phyloP scores from a whole-genome alignment of 768 basidiomycete genomes.

The Russula virescens region DNA sequence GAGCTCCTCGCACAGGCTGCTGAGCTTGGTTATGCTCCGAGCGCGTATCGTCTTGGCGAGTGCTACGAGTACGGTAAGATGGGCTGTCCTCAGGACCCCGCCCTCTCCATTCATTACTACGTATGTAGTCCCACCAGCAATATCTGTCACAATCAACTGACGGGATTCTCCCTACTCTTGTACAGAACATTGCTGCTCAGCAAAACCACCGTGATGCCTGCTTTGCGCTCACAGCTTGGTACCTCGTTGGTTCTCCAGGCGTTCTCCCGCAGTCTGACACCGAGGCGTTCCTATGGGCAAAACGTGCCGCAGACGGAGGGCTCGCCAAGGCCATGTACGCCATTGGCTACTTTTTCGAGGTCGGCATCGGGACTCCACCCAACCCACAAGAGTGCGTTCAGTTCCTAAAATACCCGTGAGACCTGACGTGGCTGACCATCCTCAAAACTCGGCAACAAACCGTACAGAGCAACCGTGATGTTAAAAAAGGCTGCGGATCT shows the following conservation, averaged over 20 bases:
- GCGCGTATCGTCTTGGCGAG: slow-evolving; percentile 92
- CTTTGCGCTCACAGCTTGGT: slow-evolving; percentile 98
- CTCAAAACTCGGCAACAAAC: not conserved
- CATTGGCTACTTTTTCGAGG: slow-evolving; percentile 95
- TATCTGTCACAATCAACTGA: not conserved
- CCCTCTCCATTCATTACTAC: slow-evolving; percentile 97
- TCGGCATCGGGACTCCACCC: slow-evolving; percentile 77
- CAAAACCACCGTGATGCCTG: slow-evolving; percentile 96
- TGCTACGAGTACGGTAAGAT: slow-evolving; percentile 99
- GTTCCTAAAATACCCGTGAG: not conserved
- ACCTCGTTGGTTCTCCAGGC: slow-evolving; percentile 95
- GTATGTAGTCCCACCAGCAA: slow-evolving; percentile 45
- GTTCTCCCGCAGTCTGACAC: slow-evolving; percentile 98
- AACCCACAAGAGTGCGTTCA: slow-evolving; percentile 58
- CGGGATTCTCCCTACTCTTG: not conserved
- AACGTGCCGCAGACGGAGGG: slow-evolving; percentile 88
- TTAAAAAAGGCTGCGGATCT: slow-evolving; percentile 88
- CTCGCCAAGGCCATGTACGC: slow-evolving; percentile 97
- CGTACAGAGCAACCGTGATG: slow-evolving; percentile 59
- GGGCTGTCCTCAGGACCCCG: slow-evolving; percentile 96
- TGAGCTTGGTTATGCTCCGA: slow-evolving; percentile 94
- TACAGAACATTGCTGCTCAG: slow-evolving; percentile 94
- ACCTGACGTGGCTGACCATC: not conserved
- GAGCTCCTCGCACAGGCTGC: slow-evolving; percentile 93
- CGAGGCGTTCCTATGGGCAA: slow-evolving; percentile 96